Evolutionary conservation across 192 early-diverging fungal genomes (phyloP).

Genomic region (Linnemannia hyalina): DNA sequence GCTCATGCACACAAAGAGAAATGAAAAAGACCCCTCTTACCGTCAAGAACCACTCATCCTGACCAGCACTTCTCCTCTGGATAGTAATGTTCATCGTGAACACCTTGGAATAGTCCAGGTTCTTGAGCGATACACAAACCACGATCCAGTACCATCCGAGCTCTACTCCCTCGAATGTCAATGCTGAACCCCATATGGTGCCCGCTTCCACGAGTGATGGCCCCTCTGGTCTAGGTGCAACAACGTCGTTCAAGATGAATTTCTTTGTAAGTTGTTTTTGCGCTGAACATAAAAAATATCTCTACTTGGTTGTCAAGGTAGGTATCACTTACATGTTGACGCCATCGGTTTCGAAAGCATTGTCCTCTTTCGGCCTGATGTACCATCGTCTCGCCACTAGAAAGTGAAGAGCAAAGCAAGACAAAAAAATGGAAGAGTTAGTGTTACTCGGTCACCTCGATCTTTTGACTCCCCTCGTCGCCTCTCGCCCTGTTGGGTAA

Average conservation of each 20-base stretch:
- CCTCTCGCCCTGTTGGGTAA: background rate
- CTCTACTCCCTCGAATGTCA: background rate
- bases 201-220: background rate
- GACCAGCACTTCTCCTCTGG: background rate
- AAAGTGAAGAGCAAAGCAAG: background rate
- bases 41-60: background rate
- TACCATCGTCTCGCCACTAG: background rate
- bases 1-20: background rate
- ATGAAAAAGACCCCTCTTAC: background rate
- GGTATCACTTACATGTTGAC: background rate
- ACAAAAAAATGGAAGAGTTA: background rate
- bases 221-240: background rate
- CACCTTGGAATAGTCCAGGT: background rate
- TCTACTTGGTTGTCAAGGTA: too few species aligned
- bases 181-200: background rate
- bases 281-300: too few species aligned
- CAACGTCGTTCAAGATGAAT: too few species aligned
- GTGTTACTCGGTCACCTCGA: too few species aligned
- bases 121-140: background rate
- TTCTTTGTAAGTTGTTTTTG: too few species aligned
- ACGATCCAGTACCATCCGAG: background rate
- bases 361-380: background rate
- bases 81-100: background rate
- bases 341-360: background rate
- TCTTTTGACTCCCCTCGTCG: too few species aligned